These are phyloP conservation scores for Trichosporon asahii DNA, from an alignment of 1,284 basidiomycete genomes.

Conservation along the genomic window DNA sequence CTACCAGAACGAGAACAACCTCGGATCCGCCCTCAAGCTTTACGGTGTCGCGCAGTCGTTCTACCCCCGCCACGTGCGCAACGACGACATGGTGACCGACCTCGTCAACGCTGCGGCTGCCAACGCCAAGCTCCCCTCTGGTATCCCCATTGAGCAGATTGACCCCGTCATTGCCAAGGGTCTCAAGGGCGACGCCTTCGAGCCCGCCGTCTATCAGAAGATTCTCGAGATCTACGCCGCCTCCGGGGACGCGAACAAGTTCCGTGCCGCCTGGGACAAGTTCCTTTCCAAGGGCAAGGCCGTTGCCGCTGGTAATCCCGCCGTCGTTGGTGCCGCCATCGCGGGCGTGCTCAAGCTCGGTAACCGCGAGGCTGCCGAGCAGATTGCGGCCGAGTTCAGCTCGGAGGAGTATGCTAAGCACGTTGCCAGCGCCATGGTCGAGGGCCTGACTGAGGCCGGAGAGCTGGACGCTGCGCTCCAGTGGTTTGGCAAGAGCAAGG, in stretches of 20 bases:
- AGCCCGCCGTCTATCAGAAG: not conserved
- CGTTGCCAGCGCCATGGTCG: constrained; percentile 58
- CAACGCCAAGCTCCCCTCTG: constrained; percentile 9
- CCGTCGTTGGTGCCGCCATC: constrained; percentile 32
- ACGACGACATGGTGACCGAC: not conserved
- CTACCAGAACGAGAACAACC: constrained; percentile 62
- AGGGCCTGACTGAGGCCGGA: constrained; percentile 62
- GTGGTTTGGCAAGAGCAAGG: constrained; percentile 60
- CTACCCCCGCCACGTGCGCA: constrained; percentile 54
- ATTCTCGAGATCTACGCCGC: constrained; percentile 58
- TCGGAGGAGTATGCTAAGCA: not conserved
- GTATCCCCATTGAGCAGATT: not conserved
- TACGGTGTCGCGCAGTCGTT: constrained; percentile 46
- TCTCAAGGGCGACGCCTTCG: not conserved
- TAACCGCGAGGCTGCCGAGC: not conserved
- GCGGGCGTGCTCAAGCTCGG: not conserved
- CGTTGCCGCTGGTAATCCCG: constrained; percentile 36
- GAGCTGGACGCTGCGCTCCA: constrained; percentile 63
- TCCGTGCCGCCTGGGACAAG: constrained; percentile 69
- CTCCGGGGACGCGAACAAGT: constrained; percentile 63
- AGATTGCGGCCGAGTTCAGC: not conserved
- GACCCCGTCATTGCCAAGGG: constrained; percentile 17
- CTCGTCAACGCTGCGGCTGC: constrained; percentile 14
- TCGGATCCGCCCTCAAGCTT: constrained; percentile 62
- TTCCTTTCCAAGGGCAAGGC: constrained; percentile 38